Evolutionary conservation across 2,329 filamentous ascomycete species (phyloP), one percentile per base, ranked within the genome.

Genomic region (Paecilomyces niveus): DNA sequence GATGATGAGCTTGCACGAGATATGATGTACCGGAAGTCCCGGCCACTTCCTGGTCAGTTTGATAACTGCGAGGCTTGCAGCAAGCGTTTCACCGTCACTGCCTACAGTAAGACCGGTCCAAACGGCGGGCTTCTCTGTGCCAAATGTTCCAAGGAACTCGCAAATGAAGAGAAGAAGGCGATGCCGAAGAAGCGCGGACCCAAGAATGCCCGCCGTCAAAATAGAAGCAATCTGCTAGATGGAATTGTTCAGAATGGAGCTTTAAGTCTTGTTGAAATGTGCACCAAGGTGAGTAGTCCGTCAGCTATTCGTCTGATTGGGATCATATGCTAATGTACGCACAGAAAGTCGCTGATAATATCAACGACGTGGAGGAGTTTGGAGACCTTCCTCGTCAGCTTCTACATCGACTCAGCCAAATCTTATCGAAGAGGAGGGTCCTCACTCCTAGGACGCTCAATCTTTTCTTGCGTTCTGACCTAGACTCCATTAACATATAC

Each of bases 41-140:
- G 70, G 26, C 86, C 87, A 1, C 71, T 87, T n/a, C 89, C 91
- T 1, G 92, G 90, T 2, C 93, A 97, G 72, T 84, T 93, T 68
- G 91, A 89, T 62, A 92, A 96, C 64, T 97, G 93, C 70, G 91
- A 89, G 62, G 77, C 87, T 2, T 97, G 93, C 72, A 81, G 83
- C 51, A 96, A 94, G 62, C 86, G 92, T 39, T 97, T 97, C 69
- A 96, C 91, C 0, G 92, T 97, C 52, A 97, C 93, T 0, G 83
- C 90, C 0, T 97, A 97, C 76, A 92, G 89, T 62, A 88, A 91
- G 63, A 83, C 87, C 29, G 91, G 89, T 0, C 89, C 90, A 0
- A 81, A 88, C n/a, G 92, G 92, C 3, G 91, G 91, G 15, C 79
- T 97, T n/a, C 79, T 97, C 1, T 97, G 93, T 70, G 81, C 82